Evolutionary conservation across 257 asterid genomes (phyloP).

Genomic region (Petunia axillaris): DNA sequence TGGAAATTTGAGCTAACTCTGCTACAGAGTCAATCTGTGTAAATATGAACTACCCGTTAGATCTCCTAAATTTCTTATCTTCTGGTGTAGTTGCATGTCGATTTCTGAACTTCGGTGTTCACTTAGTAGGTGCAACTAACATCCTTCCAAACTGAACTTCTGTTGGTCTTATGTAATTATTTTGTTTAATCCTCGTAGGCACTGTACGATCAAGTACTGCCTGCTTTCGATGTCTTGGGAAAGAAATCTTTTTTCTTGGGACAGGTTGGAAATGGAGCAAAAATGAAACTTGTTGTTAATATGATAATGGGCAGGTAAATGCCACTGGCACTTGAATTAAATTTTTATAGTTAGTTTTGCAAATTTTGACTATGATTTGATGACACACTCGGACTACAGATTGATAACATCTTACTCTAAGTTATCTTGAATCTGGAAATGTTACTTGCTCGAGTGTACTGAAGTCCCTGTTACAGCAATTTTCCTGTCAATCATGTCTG

Average conservation of each 20-base stretch:
- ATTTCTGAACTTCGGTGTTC: neutral
- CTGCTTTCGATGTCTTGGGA: constrained; percentile 89
- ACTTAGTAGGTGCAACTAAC: neutral
- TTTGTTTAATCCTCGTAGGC: constrained; percentile 45
- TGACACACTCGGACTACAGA: no score
- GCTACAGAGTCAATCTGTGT: neutral
- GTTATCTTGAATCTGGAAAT: no score
- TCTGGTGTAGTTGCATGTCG: neutral
- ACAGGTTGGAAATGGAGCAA: constrained; percentile 91
- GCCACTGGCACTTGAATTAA: neutral
- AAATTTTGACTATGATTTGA: no score
- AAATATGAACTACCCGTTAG: neutral
- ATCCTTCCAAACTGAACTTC: constrained; percentile 12
- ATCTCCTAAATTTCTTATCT: neutral
- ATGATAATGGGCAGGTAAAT: constrained; percentile 97
- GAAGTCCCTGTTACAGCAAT: no score
- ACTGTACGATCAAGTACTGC: constrained; percentile 65
- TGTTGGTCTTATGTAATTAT: constrained; percentile 23
- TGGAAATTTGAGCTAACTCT: neutral
- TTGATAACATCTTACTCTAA: no score
- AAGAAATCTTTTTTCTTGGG: constrained; percentile 89
- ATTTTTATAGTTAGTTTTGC: neutral
- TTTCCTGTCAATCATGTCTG: no score
- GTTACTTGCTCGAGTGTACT: no score
- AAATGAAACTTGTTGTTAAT: constrained; percentile 97